Evolutionary conservation across 306 rosid genomes (phyloP).

Genomic region (Prunus fruticosa): DNA sequence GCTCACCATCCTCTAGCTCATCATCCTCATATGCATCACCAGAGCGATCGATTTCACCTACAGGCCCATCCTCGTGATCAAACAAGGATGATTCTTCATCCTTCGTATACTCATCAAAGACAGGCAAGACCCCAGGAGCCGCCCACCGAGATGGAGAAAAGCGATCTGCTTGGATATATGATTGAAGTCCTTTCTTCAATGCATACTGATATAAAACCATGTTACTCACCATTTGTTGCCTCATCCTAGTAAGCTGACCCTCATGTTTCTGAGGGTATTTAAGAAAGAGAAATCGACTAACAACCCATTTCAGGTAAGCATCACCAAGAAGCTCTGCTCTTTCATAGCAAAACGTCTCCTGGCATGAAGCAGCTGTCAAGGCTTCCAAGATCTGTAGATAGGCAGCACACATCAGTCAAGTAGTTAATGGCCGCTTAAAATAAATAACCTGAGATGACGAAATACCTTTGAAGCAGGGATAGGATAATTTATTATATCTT

Average conservation of each 20-base stretch:
- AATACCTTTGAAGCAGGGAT: slow-evolving; percentile 76
- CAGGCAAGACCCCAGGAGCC: slow-evolving; percentile 97
- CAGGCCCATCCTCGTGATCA: slow-evolving; percentile 54
- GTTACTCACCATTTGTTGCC: slow-evolving; percentile 98
- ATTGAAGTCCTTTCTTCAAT: slow-evolving; percentile 79
- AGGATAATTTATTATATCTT: slow-evolving; percentile 60
- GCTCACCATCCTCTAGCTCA: slow-evolving; percentile 91
- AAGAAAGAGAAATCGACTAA: slow-evolving; percentile 89
- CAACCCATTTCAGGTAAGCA: slow-evolving; percentile 98
- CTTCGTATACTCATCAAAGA: slow-evolving; percentile 84
- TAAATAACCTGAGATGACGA: slow-evolving; percentile 22
- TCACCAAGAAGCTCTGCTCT: slow-evolving; percentile 99
- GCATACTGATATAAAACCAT: slow-evolving; percentile 91
- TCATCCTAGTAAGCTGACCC: slow-evolving; percentile 99
- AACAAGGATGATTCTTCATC: slow-evolving; percentile 84
- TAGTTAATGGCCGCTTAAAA: slow-evolving; percentile 21
- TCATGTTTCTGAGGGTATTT: slow-evolving; percentile 97
- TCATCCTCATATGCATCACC: slow-evolving; percentile 53
- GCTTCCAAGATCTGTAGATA: slow-evolving; percentile 90
- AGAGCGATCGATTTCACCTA: slow-evolving; percentile 26
- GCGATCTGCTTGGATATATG: slow-evolving; percentile 96
- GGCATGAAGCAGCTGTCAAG: slow-evolving; percentile 98
- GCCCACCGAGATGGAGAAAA: slow-evolving; percentile 99
- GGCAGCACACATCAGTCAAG: slow-evolving; percentile 21
- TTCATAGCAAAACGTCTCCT: slow-evolving; percentile 98